These are phyloP conservation scores for Pseudocercospora fuligena DNA, from an alignment of 2,329 filamentous ascomycete genomes.

Conservation along the genomic window DNA sequence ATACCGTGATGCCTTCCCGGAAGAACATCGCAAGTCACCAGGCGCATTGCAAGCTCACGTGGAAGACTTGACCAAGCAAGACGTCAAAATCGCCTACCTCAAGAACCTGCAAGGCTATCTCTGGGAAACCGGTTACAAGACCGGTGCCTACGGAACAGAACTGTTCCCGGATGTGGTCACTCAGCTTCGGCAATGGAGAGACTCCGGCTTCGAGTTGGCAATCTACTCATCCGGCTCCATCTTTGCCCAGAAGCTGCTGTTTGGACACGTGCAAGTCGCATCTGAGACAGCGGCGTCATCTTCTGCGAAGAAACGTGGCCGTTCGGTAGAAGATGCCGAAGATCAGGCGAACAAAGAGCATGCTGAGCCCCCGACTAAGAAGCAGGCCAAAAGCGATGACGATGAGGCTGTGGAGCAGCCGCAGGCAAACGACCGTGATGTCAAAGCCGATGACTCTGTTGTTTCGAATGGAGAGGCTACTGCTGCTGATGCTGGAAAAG, in stretches of 20 bases:
- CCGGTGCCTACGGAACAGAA: conserved; percentile 71
- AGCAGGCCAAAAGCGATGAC: conserved; percentile 13
- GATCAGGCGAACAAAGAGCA: conserved; percentile 21
- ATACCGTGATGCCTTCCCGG: conserved; percentile 74
- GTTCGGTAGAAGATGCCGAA: conserved; percentile 22
- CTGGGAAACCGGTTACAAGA: conserved; percentile 75
- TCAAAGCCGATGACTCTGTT: conserved; percentile 2
- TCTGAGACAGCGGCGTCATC: conserved; percentile 22
- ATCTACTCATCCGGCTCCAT: conserved; percentile 86
- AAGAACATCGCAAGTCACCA: conserved; percentile 63
- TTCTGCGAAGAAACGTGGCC: conserved; percentile 23
- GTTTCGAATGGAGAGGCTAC: conserved; percentile 13
- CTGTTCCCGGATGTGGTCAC: conserved; percentile 76
- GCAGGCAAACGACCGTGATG: conserved; percentile 9
- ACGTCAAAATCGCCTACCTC: conserved; percentile 76
- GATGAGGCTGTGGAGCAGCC: conserved; percentile 14
- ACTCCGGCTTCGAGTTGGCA: conserved; percentile 62
- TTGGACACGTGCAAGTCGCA: conserved; percentile 58
- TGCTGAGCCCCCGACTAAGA: conserved; percentile 23
- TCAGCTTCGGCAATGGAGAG: conserved; percentile 55
- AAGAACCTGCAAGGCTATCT: conserved; percentile 81
- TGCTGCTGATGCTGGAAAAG: conserved; percentile 16
- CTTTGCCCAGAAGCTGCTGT: conserved; percentile 78
- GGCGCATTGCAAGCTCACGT: conserved; percentile 69
- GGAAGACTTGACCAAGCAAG: conserved; percentile 69